Evolutionary conservation across 305 asterid species (phyloP), one percentile per base, ranked within the genome.

Genomic region (Andrographis paniculata): DNA sequence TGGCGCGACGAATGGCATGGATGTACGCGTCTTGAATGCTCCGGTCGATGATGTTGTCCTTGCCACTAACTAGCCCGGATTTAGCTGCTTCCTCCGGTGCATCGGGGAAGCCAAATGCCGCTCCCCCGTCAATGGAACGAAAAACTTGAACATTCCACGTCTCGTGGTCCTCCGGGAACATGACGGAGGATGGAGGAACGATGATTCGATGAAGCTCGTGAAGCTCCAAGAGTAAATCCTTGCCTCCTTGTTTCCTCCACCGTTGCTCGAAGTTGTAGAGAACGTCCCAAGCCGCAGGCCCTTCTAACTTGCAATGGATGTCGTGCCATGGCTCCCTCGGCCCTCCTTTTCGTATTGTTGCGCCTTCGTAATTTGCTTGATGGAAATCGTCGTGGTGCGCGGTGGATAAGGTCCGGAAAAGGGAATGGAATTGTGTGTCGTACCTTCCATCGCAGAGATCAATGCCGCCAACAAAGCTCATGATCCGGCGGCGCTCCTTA

Each of bases 281-380:
- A 2, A 76, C 76, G 16, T 76, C 84, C 84, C 84, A 76, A 7
- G 84, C 78, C 0, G 16, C 68, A 0, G 80, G 75, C 9, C 84
- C 84, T 40, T 76, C 84, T 4, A 76, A 13, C 21, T 52, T 71
- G 28, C 73, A 72, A 13, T 76, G 84, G 31, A 76, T 70, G 37
- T 76, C 84, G 6, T 76, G 84, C 84, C 84, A 76, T 0, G 84
- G 84, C 71, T 76, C 80, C 37, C 84, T 63, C 3, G 84, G 84
- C 1, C 84, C 84, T 0, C 84, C 84, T 39, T 70, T 76, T 0
- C 33, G 12, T 9, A 76, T 55, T 0, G 73, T 47, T 0, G 84
- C 73, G 0, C 80, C 78, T 9, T 10, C 30, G 13, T 55, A 64
- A 49, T 76, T 76, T 0, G 73, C 71, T 37, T 76, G 84, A 28